These are phyloP conservation scores for Chlorella sp. DNA, from an alignment of 139 green algal species.

Conservation along the genomic window DNA sequence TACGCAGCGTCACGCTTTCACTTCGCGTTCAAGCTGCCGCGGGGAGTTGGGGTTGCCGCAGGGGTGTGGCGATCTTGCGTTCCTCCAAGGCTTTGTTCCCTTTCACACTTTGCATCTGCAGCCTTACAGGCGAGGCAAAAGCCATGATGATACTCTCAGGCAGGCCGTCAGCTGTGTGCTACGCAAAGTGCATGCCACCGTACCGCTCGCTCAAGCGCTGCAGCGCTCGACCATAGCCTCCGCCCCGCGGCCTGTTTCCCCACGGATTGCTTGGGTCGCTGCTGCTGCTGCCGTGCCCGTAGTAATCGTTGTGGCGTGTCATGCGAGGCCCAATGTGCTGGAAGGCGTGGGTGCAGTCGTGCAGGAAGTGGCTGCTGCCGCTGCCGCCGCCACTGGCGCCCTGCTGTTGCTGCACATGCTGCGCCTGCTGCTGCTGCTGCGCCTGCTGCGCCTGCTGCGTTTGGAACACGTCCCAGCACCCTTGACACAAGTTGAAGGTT, in stretches of 20 bases:
- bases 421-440: background rate
- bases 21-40: too few species aligned
- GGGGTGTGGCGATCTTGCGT: too few species aligned
- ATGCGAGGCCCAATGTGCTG: constrained; percentile 32
- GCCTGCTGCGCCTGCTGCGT: background rate
- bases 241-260: background rate
- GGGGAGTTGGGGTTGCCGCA: too few species aligned
- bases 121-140: background rate
- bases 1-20: too few species aligned
- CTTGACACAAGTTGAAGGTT: constrained; percentile 32
- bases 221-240: background rate
- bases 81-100: too few species aligned
- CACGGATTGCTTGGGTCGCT: constrained; percentile 2
- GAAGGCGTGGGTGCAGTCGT: constrained; percentile 12
- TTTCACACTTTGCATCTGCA: too few species aligned
- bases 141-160: too few species aligned
- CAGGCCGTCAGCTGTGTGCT: too few species aligned
- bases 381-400: background rate
- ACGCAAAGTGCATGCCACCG: background rate
- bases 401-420: background rate
- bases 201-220: constrained; percentile 18
- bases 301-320: constrained; percentile 37
- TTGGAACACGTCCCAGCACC: constrained; percentile 37
- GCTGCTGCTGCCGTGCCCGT: background rate
- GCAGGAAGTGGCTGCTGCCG: background rate